These are phyloP conservation scores for Sporisorium graminicola DNA, from an alignment of 1,284 basidiomycete species.

Conservation along the genomic window DNA sequence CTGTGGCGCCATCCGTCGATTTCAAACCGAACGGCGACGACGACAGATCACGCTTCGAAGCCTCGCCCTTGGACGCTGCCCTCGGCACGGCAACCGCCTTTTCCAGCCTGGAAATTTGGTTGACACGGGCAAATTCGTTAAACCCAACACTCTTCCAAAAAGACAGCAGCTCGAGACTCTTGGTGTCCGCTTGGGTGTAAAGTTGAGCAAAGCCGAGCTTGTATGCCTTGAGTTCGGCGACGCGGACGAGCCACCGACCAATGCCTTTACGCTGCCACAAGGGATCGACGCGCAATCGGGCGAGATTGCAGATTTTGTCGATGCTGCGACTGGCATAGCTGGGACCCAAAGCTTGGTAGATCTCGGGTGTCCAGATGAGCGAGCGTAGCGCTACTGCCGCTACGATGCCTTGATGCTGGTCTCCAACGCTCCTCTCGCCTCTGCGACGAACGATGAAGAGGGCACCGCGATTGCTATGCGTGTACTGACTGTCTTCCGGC, in stretches of 20 bases:
- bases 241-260: conserved; percentile 43
- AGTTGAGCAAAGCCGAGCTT: conserved; percentile 46
- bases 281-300: conserved; percentile 33
- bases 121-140: conserved; percentile 33
- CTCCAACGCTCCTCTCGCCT: not conserved
- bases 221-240: conserved; percentile 42
- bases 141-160: conserved; percentile 36
- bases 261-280: conserved; percentile 38
- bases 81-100: conserved; percentile 8
- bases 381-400: conserved; percentile 46
- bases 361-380: conserved; percentile 49
- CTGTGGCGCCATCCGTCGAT: too few relatives aligned
- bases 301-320: conserved; percentile 43
- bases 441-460: conserved; percentile 32
- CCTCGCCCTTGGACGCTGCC: not conserved
- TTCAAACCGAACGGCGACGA: too few relatives aligned
- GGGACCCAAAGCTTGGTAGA: conserved; percentile 44
- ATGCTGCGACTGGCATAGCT: conserved; percentile 51
- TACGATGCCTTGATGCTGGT: conserved; percentile 10
- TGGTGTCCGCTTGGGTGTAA: conserved; percentile 32
- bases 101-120: conserved; percentile 33
- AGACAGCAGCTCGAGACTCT: conserved; percentile 15
- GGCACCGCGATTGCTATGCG: conserved; percentile 43
- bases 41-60: conserved; percentile 10
- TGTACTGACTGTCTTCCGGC: conserved; percentile 46